phyloP scores from a whole-genome alignment of 2,329 filamentous ascomycete species.

The Pestalotiopsis sp. region DNA sequence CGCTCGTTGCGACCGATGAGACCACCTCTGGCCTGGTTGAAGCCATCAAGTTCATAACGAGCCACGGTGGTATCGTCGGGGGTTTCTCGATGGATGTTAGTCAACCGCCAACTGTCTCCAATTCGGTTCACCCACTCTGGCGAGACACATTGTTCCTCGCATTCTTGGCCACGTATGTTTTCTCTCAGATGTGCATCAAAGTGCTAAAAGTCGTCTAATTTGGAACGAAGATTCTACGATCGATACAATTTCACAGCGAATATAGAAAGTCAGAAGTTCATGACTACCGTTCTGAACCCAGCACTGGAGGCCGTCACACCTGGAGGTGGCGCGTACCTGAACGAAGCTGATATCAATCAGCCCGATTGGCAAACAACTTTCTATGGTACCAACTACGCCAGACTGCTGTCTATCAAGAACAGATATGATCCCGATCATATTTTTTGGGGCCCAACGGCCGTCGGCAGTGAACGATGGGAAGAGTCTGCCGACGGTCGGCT shows the following conservation, averaged over 20 bases:
- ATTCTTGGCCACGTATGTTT: slow-evolving; percentile 25
- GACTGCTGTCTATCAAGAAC: slow-evolving; percentile 38
- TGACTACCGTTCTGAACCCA: slow-evolving; percentile 19
- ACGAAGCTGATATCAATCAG: slow-evolving; percentile 41
- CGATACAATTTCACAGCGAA: not conserved
- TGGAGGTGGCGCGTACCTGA: slow-evolving; percentile 32
- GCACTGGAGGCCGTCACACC: slow-evolving; percentile 22
- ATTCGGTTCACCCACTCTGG: slow-evolving; percentile 36
- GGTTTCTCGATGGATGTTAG: slow-evolving; percentile 30
- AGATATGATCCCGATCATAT: slow-evolving; percentile 40
- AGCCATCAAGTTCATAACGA: slow-evolving; percentile 29
- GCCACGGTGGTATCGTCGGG: slow-evolving; percentile 27
- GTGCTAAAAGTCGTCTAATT: not conserved
- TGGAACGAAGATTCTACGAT: not conserved
- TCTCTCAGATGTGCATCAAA: slow-evolving; percentile 20
- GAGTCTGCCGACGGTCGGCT: slow-evolving; percentile 38
- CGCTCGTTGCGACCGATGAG: slow-evolving; percentile 5
- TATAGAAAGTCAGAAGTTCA: slow-evolving; percentile 23
- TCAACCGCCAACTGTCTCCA: slow-evolving; percentile 21
- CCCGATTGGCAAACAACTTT: slow-evolving; percentile 33
- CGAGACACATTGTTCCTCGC: slow-evolving; percentile 23
- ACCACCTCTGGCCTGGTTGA: slow-evolving; percentile 21
- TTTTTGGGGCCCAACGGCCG: slow-evolving; percentile 40
- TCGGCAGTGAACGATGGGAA: slow-evolving; percentile 44
- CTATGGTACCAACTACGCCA: slow-evolving; percentile 36